Percentiles rank a stretch among this genome's conserved stretches.
These are phyloP conservation scores for Onygenales sp. DNA, from an alignment of 2,329 filamentous ascomycete species.

Conservation along the genomic window DNA sequence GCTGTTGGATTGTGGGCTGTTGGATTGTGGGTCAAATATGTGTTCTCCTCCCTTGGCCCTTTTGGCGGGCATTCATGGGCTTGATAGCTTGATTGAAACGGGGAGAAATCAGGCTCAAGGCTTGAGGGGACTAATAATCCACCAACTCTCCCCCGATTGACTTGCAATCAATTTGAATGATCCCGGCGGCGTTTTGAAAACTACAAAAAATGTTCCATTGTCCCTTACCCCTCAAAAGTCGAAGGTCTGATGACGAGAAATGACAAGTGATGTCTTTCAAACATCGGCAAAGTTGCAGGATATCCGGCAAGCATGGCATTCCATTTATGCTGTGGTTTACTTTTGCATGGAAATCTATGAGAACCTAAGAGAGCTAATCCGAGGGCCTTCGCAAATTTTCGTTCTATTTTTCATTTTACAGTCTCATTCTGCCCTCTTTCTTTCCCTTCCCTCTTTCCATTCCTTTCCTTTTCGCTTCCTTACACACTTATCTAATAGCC, in stretches of 20 bases:
- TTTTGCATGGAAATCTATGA: slow-evolving; percentile 32
- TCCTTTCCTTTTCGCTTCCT: background rate
- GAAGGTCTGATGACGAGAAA: slow-evolving; percentile 4
- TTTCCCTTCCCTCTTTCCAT: background rate
- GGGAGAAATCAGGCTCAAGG: too few relatives aligned
- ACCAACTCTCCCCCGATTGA: too few relatives aligned
- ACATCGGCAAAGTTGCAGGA: slow-evolving; percentile 31
- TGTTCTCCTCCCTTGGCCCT: background rate
- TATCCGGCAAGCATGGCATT: slow-evolving; percentile 25
- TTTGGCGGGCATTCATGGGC: background rate
- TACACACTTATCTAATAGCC: too few relatives aligned
- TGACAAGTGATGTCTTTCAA: slow-evolving; percentile 4
- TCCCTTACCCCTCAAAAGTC: background rate
- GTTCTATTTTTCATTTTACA: background rate
- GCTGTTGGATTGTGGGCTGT: background rate
- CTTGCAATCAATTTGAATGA: too few relatives aligned
- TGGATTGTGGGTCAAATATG: background rate
- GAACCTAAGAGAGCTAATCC: slow-evolving; percentile 38
- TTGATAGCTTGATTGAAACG: too few relatives aligned
- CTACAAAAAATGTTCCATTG: background rate
- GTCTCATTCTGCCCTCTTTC: slow-evolving; percentile 1
- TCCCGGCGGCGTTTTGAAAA: slow-evolving; percentile 1
- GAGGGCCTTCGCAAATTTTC: slow-evolving; percentile 19
- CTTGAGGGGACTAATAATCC: too few relatives aligned
- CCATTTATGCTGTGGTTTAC: background rate